Evolutionary conservation across 306 rosid species (phyloP), one percentile per base, ranked within the genome.

Genomic region (Ochetophila trinervis): DNA sequence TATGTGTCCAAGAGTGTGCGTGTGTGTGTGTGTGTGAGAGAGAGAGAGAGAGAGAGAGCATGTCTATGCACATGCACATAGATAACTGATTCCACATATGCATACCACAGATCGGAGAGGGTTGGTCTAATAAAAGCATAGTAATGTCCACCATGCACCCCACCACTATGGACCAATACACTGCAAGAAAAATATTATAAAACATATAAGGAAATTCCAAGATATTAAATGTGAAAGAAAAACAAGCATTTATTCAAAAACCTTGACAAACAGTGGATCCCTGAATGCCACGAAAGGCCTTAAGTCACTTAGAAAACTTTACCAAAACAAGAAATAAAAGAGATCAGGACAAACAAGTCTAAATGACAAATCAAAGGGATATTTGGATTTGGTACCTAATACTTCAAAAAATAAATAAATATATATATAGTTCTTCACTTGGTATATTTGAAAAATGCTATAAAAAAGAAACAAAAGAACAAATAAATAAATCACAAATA

Each of bases 121-220:
- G 90, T 85, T 72, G 98, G 98, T 75, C 92, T 79, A 73, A 92
- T 89, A 60, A 76, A 92, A 82, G 95, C 98, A 73, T 89, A 87
- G 78, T 91, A 91, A 82, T 91, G 98, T 58, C 96, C 98, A 42
- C 98, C 96, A 74, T 91, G 95, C 68, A 91, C 96, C 58, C 98
- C 98, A 52, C 98, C 96, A 63, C 92, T 85, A 71, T 92, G 98
- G 70, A 92, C 98, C 84, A 92, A 76, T 56, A 92, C 98, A 82
- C 98, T 92, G 90, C 54, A 85, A 68, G 71, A 27, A 61, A 12
- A 52, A 36, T 23, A 57, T 53, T 21, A 64, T 27, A 63, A 30
- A 17, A 27, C 1, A 17, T 19, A 37, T n/a, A 48, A 40, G 60
- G 42, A 34, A 35, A 68, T 21, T 62, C 16, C 8, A 12, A 19